Conservation (phyloP, 176 grass and related monocot species). For the Eleusine coracana region DNA sequence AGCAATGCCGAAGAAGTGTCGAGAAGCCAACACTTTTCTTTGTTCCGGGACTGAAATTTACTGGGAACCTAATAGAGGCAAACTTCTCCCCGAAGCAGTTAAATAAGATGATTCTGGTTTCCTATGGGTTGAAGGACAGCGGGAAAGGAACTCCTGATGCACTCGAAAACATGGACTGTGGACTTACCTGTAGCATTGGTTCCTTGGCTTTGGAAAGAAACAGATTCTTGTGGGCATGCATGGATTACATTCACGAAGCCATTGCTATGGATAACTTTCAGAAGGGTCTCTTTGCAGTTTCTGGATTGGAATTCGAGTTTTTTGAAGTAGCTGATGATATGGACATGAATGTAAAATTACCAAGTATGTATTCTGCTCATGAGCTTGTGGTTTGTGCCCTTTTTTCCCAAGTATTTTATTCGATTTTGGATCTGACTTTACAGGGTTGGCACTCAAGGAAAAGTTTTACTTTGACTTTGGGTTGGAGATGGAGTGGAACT, state of each 20-base stretch:
- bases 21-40: constrained; percentile 35
- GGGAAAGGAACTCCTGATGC: neutral
- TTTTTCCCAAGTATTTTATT: neutral
- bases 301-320: constrained; percentile 1
- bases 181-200: neutral
- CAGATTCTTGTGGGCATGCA: constrained; percentile 16
- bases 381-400: neutral
- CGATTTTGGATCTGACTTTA: neutral
- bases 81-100: constrained; percentile 22
- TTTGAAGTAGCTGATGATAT: constrained; percentile 27
- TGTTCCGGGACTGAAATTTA: constrained; percentile 12
- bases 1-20: constrained; percentile 32
- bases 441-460: constrained; percentile 20
- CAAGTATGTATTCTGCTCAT: constrained; percentile 9
- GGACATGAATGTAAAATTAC: constrained; percentile 15
- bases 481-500: neutral
- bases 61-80: constrained; percentile 11
- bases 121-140: neutral
- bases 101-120: constrained; percentile 6
- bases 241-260: constrained; percentile 15
- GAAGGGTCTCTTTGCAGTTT: constrained; percentile 6
- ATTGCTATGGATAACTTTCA: neutral
- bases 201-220: constrained; percentile 22
- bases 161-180: constrained; percentile 5
- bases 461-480: neutral